Conservation (phyloP, 148 eudicot species). For the Spergularia bocconei region DNA sequence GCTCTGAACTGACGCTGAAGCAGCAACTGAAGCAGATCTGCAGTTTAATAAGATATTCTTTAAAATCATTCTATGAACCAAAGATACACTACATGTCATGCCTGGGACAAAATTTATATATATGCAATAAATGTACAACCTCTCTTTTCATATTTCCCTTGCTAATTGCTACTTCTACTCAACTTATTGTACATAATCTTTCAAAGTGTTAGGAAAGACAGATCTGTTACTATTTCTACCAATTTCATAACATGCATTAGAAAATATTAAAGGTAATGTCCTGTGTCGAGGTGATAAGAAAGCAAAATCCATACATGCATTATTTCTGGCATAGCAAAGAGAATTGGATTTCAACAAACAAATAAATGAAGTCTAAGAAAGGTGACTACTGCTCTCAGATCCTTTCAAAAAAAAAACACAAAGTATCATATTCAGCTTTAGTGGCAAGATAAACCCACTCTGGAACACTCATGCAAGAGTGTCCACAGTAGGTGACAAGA, state of each 20-base stretch:
- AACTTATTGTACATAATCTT: neutral
- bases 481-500: neutral
- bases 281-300: neutral
- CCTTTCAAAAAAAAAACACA: neutral
- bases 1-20: slow-evolving; percentile 58
- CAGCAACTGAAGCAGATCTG: slow-evolving; percentile 81
- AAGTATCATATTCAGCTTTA: neutral
- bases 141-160: neutral
- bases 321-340: neutral
- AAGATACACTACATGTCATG: neutral
- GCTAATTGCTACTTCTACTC: neutral
- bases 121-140: neutral
- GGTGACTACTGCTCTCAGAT: neutral
- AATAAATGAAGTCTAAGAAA: neutral
- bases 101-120: neutral
- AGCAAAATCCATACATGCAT: neutral
- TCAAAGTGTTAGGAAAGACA: neutral
- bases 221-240: neutral
- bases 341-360: neutral
- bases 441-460: neutral
- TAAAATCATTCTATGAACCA: neutral
- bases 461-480: slow-evolving; percentile 7
- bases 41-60: slow-evolving; percentile 21
- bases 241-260: neutral
- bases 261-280: neutral